These are phyloP conservation scores for Talaromyces liani DNA, from an alignment of 495 filamentous ascomycete genomes.

Conservation along the genomic window DNA sequence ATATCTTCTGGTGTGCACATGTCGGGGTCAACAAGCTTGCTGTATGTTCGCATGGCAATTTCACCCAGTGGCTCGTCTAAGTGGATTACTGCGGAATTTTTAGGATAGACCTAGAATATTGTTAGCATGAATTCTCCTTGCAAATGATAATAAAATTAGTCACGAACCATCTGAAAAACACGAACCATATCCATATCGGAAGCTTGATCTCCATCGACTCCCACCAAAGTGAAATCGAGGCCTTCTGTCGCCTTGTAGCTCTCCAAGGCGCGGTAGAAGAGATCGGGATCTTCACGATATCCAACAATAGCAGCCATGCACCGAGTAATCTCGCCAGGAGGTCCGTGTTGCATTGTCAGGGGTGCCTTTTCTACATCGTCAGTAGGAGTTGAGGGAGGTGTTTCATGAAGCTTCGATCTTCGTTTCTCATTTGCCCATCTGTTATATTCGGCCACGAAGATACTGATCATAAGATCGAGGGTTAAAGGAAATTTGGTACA, in stretches of 20 bases:
- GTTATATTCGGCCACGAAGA: constrained; percentile 20
- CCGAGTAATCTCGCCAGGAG: constrained; percentile 7
- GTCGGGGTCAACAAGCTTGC: constrained; percentile 17
- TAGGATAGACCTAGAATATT: constrained; percentile 16
- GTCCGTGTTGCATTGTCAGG: not conserved
- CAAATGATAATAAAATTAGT: not conserved
- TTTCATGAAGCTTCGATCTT: constrained; percentile 1
- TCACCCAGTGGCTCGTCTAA: constrained; percentile 23
- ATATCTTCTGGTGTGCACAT: constrained; percentile 8
- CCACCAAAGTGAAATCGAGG: constrained; percentile 22
- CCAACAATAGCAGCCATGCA: constrained; percentile 26
- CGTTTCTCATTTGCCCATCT: constrained; percentile 18
- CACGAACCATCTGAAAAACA: constrained; percentile 15
- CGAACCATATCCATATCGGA: constrained; percentile 27
- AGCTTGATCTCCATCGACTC: constrained; percentile 22
- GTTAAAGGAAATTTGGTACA: constrained; percentile 19
- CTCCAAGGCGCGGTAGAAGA: constrained; percentile 23
- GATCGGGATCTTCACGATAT: constrained; percentile 25
- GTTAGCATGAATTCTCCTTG: not conserved
- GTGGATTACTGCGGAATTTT: constrained; percentile 19
- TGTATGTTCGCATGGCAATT: constrained; percentile 22
- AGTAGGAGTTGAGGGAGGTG: constrained; percentile 8
- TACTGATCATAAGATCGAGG: constrained; percentile 19
- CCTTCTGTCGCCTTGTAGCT: constrained; percentile 21
- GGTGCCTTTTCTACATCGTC: constrained; percentile 15